phyloP scores from a whole-genome alignment of 148 eudicot genomes.

The Camellia granthamiana region DNA sequence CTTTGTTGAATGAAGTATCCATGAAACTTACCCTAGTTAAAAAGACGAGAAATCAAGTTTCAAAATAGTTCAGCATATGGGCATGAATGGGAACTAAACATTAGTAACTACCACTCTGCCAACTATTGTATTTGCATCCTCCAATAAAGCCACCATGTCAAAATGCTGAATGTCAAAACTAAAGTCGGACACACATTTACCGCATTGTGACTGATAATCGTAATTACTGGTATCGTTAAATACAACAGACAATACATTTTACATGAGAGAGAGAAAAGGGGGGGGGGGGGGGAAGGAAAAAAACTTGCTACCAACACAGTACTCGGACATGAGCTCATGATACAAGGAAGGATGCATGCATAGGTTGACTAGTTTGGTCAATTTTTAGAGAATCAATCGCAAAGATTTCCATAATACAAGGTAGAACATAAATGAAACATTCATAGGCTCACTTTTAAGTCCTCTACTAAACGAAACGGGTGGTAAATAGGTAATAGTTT shows the following conservation, averaged over 20 bases:
- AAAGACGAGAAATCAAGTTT: neutral
- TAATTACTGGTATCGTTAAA: neutral
- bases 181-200: neutral
- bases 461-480: neutral
- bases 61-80: neutral
- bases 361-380: neutral
- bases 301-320: neutral
- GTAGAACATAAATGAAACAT: neutral
- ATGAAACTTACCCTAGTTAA: neutral
- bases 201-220: neutral
- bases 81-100: neutral
- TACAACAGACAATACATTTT: neutral
- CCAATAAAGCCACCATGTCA: neutral
- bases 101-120: neutral
- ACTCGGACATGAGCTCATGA: neutral
- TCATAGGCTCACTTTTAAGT: neutral
- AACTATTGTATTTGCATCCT: neutral
- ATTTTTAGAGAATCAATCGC: neutral
- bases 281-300: no score
- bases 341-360: conserved; percentile 3
- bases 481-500: neutral
- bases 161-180: neutral
- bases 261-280: no score
- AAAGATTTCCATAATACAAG: neutral
- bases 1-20: neutral